phyloP scores from a whole-genome alignment of 75 land plant species.

The Sequoiadendron giganteum region DNA sequence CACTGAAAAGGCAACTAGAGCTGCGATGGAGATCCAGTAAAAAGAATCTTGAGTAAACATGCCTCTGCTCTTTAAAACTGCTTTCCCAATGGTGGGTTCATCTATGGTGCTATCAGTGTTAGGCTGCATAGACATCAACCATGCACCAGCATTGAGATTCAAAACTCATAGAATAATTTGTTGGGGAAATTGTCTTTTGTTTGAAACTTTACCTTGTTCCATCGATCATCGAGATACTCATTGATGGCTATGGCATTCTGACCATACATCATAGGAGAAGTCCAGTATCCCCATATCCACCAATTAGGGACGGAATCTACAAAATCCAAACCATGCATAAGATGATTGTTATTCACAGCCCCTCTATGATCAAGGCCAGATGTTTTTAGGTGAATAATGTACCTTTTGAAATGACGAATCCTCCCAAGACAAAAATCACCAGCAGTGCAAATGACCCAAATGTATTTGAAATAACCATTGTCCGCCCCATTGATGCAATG shows the following conservation, averaged over 20 bases:
- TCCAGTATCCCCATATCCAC: slow-evolving; percentile 82
- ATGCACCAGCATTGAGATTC: neutral
- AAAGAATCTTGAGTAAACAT: slow-evolving; percentile 26
- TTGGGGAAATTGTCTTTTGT: neutral
- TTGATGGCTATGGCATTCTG: slow-evolving; percentile 58
- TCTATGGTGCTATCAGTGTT: slow-evolving; percentile 28
- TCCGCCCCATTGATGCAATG: slow-evolving; percentile 47
- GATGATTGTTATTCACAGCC: neutral
- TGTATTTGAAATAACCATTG: slow-evolving; percentile 48
- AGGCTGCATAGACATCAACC: slow-evolving; percentile 24
- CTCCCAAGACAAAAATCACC: slow-evolving; percentile 46
- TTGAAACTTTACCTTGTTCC: slow-evolving; percentile 40
- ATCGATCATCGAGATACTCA: slow-evolving; percentile 71
- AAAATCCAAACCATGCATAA: neutral
- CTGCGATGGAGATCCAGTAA: slow-evolving; percentile 57
- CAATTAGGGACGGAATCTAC: slow-evolving; percentile 59
- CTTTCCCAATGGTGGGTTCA: slow-evolving; percentile 46
- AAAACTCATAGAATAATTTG: neutral
- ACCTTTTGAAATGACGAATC: slow-evolving; percentile 56
- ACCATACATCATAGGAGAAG: slow-evolving; percentile 69
- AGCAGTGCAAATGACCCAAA: slow-evolving; percentile 39
- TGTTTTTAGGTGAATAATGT: neutral
- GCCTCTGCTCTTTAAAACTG: slow-evolving; percentile 30
- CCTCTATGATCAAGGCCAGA: neutral
- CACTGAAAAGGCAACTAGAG: slow-evolving; percentile 50